Conservation (phyloP, 2,329 filamentous ascomycete genomes). For the Phialocephala sp. region DNA sequence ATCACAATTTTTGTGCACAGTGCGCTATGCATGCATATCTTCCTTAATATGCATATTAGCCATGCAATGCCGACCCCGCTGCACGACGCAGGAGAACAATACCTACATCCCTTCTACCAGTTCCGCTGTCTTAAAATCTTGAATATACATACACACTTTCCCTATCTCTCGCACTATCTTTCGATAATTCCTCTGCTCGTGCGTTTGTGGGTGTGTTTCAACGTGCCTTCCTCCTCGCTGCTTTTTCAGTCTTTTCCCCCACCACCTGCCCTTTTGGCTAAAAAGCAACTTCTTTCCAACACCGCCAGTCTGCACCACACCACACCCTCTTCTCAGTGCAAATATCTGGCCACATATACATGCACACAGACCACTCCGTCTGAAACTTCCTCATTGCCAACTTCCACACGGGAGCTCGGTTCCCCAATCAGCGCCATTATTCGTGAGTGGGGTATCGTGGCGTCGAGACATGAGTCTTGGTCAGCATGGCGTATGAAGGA, state of each 20-base stretch:
- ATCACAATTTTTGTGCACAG: not conserved
- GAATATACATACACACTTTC: not conserved
- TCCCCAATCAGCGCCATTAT: not conserved
- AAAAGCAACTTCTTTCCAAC: not conserved
- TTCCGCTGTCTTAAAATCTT: not conserved
- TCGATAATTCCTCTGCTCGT: constrained; percentile 3
- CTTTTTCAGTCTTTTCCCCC: not conserved
- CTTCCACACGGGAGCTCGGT: not conserved
- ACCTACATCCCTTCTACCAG: not conserved
- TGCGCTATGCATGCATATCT: constrained; percentile 2
- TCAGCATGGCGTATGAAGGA: not conserved
- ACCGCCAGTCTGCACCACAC: not conserved
- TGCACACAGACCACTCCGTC: not conserved
- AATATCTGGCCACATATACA: not conserved
- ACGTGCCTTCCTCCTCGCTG: not conserved
- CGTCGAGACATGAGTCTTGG: too few relatives aligned
- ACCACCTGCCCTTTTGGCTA: not conserved
- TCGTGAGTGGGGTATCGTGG: not conserved
- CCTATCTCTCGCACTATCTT: not conserved
- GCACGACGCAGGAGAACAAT: constrained; percentile 5
- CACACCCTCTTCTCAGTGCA: not conserved
- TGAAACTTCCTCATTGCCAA: not conserved
- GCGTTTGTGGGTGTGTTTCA: not conserved
- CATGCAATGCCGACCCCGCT: not conserved
- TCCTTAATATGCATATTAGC: not conserved